Evolutionary conservation across 164 flowering plant genomes (phyloP), one percentile per base, ranked within the genome.

Genomic region (Nymphaea thermarum): DNA sequence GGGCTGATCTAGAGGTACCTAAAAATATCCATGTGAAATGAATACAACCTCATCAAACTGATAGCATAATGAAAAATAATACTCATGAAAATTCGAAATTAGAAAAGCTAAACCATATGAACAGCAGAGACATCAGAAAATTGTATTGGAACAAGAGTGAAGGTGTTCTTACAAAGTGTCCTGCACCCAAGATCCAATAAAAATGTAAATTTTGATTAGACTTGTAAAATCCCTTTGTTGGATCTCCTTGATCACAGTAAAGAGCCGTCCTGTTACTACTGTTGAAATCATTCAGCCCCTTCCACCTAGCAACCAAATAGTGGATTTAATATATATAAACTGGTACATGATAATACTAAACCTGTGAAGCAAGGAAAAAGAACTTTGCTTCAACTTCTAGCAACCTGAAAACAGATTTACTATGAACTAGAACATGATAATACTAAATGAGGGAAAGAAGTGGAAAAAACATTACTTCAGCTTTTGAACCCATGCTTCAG

Each of bases 1-100:
- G 43, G 96, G 93, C 74, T 88, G 88, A 69, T 88, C 93, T 10
- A 79, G 84, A 2, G 96, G 96, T n/a, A 88, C 93, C 94, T 90
- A 3, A 47, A 47, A 47, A 6, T 2, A 47, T 7, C 55, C 55
- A 47, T 47, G 55, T 47, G 36, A 25, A 25, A 25, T 25, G 36
- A 25, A 1, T 25, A 25, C 36, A 25, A 1, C 36, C 36, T 25
- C 36, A 25, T 1, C 36, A 25, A 25, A 25, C 36, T 25, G 36
- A 25, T 25, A 25, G 36, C 36, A 25, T 25, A 47, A 47, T 47
- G 55, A 12, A 47, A 12, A 47, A 12, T 47, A 47, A 47, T 2
- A 47, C 12, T 7, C 5, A 25, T 25, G 36, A 25, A 25, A 25
- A 25, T 25, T 25, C 36, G 36, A 47, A 5, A 47, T 47, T 47